phyloP scores from a whole-genome alignment of 305 asterid species.

The Fraxinus sp. region DNA sequence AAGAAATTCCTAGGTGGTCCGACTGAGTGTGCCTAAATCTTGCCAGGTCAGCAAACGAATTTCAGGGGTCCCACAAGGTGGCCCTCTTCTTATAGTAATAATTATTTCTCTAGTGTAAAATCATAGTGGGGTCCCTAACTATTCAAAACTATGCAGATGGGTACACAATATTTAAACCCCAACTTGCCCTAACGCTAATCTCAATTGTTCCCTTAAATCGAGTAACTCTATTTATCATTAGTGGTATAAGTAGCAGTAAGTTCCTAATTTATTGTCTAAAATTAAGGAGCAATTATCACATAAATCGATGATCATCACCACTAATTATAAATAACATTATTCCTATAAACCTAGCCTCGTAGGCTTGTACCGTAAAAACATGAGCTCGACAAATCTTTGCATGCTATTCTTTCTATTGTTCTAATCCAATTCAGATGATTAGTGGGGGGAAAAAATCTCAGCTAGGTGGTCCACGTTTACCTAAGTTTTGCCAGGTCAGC shows the following conservation, averaged over 20 bases:
- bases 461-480: neutral
- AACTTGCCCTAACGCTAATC: neutral
- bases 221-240: neutral
- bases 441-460: neutral
- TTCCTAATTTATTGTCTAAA: neutral
- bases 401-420: neutral
- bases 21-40: neutral
- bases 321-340: too few species aligned
- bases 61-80: neutral
- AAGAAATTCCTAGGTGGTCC: neutral
- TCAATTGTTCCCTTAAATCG: neutral
- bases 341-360: neutral
- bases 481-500: slow-evolving; percentile 17
- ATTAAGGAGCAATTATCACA: neutral
- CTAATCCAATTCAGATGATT: neutral
- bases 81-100: neutral
- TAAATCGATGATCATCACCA: neutral
- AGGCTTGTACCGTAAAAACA: neutral
- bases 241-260: neutral
- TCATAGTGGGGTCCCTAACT: neutral
- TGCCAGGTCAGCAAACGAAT: neutral
- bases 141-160: neutral
- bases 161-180: neutral
- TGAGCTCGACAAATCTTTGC: neutral
- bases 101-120: neutral